These are phyloP conservation scores for Plasmodium fragile DNA, from an alignment of 169 alveolate species.

Conservation along the genomic window DNA sequence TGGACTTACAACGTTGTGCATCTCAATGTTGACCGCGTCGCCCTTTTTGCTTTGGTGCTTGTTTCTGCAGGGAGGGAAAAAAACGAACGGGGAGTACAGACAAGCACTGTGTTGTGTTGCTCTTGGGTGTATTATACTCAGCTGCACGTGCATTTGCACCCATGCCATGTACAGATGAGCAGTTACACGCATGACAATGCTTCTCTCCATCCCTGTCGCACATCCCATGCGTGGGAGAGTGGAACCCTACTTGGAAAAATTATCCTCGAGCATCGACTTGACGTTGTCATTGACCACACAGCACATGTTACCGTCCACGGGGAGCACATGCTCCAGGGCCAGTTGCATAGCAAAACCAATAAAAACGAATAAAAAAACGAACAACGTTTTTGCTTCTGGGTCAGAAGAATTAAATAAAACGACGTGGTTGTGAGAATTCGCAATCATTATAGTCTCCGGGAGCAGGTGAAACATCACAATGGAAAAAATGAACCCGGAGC, in stretches of 20 bases:
- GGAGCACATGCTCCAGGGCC: slow-evolving; percentile 56
- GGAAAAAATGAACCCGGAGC: slow-evolving; percentile 69
- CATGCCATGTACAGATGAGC: not conserved
- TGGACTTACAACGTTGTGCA: slow-evolving; percentile 22
- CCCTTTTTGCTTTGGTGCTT: not conserved
- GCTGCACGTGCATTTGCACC: not conserved
- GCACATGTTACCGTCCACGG: slow-evolving; percentile 28
- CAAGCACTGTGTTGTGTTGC: not conserved
- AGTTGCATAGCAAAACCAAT: slow-evolving; percentile 58
- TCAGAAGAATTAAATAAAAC: slow-evolving; percentile 25
- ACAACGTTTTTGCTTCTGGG: slow-evolving; percentile 28
- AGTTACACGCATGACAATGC: not conserved
- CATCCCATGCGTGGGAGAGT: not conserved
- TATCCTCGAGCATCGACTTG: slow-evolving; percentile 9
- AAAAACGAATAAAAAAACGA: slow-evolving; percentile 58
- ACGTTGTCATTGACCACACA: slow-evolving; percentile 20
- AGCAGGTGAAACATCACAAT: slow-evolving; percentile 60
- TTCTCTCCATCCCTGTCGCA: not conserved
- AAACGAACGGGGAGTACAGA: not conserved
- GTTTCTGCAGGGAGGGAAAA: not conserved
- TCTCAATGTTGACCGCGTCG: slow-evolving; percentile 13
- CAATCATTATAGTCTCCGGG: slow-evolving; percentile 50
- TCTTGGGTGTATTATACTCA: not conserved
- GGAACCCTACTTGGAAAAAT: slow-evolving; percentile 19
- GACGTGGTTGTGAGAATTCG: slow-evolving; percentile 19